Percentiles rank a stretch among this genome's conserved stretches.
phyloP scores from a whole-genome alignment of 768 basidiomycete genomes.

The Boletus pseudo-olivaceus region DNA sequence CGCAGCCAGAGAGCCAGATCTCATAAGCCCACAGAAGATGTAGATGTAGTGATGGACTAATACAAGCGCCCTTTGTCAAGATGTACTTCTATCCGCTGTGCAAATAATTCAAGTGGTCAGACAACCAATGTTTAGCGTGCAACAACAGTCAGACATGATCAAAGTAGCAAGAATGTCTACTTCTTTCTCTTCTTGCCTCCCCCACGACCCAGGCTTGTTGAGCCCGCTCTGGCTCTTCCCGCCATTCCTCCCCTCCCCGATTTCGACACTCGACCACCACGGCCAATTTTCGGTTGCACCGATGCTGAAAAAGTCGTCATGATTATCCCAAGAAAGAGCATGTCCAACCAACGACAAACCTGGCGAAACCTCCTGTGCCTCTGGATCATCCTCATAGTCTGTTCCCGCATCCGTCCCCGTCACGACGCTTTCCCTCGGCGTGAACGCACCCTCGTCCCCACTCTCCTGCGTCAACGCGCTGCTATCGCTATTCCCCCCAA shows the following conservation, averaged over 20 bases:
- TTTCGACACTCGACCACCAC: constrained; percentile 29
- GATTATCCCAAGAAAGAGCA: not conserved
- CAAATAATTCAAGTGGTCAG: constrained; percentile 3
- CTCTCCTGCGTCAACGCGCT: constrained; percentile 82
- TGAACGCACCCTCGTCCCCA: constrained; percentile 64
- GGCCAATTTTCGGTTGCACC: constrained; percentile 18
- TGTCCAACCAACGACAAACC: constrained; percentile 38
- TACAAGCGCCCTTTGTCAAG: not conserved
- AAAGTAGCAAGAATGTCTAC: constrained; percentile 12
- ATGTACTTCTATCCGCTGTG: constrained; percentile 7
- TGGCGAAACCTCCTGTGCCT: constrained; percentile 56
- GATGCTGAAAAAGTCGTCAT: constrained; percentile 18
- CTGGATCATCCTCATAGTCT: constrained; percentile 71
- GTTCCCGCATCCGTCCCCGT: constrained; percentile 72
- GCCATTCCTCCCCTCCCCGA: constrained; percentile 19
- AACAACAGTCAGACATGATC: not conserved
- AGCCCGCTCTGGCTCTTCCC: constrained; percentile 28
- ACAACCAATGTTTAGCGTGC: not conserved
- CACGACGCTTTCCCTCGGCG: constrained; percentile 61
- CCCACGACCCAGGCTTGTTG: constrained; percentile 22
- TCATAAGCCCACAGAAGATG: constrained; percentile 24
- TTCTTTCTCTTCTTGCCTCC: constrained; percentile 32
- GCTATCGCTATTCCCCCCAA: constrained; percentile 80
- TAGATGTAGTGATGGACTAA: constrained; percentile 29
- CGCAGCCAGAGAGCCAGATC: constrained; percentile 34